Base-by-base conservation (phyloP, 2,329 filamentous ascomycete genomes). In the Cercospora sp. region DNA sequence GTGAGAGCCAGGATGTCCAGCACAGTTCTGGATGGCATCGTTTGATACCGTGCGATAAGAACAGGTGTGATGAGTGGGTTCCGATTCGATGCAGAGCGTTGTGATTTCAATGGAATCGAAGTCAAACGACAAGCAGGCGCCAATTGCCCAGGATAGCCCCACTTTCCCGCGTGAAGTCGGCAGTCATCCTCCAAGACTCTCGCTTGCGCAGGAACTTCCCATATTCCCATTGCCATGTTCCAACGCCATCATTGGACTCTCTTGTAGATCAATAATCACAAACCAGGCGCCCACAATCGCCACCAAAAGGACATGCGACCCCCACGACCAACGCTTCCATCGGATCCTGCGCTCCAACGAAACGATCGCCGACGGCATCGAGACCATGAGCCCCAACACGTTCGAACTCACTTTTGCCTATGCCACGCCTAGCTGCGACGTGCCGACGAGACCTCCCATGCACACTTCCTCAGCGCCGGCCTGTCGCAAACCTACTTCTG, bases 401-500 rank as follows among this genome's bases (percentile, higher is more conserved):
- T 16, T n/a, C 49, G 2, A 28, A 16, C 6, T 28, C 21, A 28
- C 6, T n/a, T 40, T 40, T n/a, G 34, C 2, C 13, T 16, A 55
- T 26, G 24, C 13, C 49, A 16, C 49, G 24, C 24, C 49, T 30
- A 8, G 21, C 49, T 28, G 49, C 49, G 49, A 55, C 49, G 49
- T 55, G 49, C 49, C 49, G 49, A 55, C 24, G 49, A 55, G 24
- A 28, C 49, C 13, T 24, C 12, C 49, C 49, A 26, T 28, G 30
- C 51, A 30, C 51, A 55, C 18, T 60, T 34, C 21, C 21, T 32
- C 57, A 24, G 57, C 34, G 57, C 16, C 30, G 28, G 58, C 26
- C 18, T 26, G n/a, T 61, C 58, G 32, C 58, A 61, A 43, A 61
- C 58, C 28, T 43, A 21, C 58, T 55, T 55, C n/a, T 28, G 24